Evolutionary conservation across 2,329 filamentous ascomycete genomes (phyloP).

Genomic region (Periconia sp.): DNA sequence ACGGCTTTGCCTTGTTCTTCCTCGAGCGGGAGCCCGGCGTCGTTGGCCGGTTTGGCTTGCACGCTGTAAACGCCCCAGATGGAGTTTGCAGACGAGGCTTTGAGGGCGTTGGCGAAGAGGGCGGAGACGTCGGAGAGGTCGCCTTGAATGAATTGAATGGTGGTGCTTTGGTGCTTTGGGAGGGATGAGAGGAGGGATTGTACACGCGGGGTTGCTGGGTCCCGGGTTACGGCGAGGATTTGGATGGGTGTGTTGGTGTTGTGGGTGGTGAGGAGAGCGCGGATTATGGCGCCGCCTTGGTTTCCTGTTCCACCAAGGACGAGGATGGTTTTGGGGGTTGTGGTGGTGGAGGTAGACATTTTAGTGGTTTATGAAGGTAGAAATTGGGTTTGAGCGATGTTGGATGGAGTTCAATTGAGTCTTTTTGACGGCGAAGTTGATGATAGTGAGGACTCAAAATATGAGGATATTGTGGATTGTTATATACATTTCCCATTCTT

Average conservation of each 20-base stretch:
- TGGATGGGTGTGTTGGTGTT: conserved; percentile 39
- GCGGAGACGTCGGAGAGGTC: conserved; percentile 51
- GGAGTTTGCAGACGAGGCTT: conserved; percentile 18
- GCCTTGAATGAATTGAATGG: conserved; percentile 57
- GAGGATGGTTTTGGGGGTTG: conserved; percentile 39
- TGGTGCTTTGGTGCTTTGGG: conserved; percentile 36
- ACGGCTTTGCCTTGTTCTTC: conserved; percentile 37
- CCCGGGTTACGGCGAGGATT: conserved; percentile 59
- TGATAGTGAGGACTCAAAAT: too few relatives aligned
- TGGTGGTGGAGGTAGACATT: conserved; percentile 12
- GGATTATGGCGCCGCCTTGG: conserved; percentile 45
- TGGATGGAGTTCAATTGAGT: too few relatives aligned
- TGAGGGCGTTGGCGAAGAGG: conserved; percentile 51
- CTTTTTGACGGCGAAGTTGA: too few relatives aligned
- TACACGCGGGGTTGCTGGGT: conserved; percentile 50
- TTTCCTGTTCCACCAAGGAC: conserved; percentile 48
- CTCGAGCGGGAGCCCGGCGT: conserved; percentile 17
- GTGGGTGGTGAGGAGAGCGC: conserved; percentile 24
- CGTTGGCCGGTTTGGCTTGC: conserved; percentile 36
- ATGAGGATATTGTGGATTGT: too few relatives aligned
- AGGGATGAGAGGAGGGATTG: conserved; percentile 45
- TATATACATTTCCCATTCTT: too few relatives aligned
- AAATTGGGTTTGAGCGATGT: background rate
- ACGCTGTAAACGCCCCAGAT: conserved; percentile 35
- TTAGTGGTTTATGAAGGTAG: background rate